phyloP scores from a whole-genome alignment of 371 early-diverging fungal species.

The Actinomucor elegans region DNA sequence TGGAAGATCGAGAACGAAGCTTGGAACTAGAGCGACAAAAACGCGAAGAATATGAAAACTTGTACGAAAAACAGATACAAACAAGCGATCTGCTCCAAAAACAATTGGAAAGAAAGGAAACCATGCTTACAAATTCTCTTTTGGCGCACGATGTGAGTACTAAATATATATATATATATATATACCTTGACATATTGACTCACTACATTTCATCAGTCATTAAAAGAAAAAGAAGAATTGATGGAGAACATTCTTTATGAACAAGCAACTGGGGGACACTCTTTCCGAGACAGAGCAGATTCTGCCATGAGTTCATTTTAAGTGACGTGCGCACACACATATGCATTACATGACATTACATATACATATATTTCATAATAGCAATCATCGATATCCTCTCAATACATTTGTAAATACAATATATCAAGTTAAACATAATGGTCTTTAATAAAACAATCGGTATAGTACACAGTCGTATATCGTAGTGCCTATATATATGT shows the following conservation, averaged over 20 bases:
- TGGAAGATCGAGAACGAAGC: constrained; percentile 10
- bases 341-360: too few relatives aligned
- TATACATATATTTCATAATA: too few relatives aligned
- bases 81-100: constrained; percentile 10
- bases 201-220: constrained; percentile 20
- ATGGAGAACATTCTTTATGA: constrained; percentile 42
- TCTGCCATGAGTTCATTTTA: constrained; percentile 12
- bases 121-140: constrained; percentile 20
- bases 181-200: too few relatives aligned
- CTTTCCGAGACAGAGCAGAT: constrained; percentile 8
- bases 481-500: too few relatives aligned
- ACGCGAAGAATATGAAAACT: background rate
- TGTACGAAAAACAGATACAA: background rate
- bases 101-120: constrained; percentile 27
- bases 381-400: too few relatives aligned
- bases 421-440: too few relatives aligned
- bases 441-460: too few relatives aligned
- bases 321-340: too few relatives aligned
- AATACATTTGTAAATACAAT: too few relatives aligned
- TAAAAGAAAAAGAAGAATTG: constrained; percentile 38
- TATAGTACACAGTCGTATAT: too few relatives aligned
- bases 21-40: background rate
- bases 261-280: constrained; percentile 39
- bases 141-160: constrained; percentile 35
- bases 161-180: too few relatives aligned